Percentiles rank a stretch among this genome's conserved stretches.
These are phyloP conservation scores for Linnemannia elongata DNA, from an alignment of 192 early-diverging fungal species.

Conservation along the genomic window DNA sequence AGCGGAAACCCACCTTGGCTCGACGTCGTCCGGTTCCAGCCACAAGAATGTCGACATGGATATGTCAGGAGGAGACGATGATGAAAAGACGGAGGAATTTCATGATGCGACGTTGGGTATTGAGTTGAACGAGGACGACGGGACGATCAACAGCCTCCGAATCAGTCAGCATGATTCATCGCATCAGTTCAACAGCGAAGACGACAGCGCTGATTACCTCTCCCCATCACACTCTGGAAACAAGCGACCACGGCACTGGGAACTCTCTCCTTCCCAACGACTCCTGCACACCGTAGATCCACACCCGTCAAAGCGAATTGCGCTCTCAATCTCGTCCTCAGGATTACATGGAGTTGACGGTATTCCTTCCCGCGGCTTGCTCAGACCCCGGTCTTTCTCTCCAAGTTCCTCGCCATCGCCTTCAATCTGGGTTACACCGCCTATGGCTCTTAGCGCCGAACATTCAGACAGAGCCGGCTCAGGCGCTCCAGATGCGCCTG, in stretches of 20 bases:
- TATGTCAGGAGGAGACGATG: neutral
- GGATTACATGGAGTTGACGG: neutral
- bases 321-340: neutral
- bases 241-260: slow-evolving; percentile 21
- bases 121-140: neutral
- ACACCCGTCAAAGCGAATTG: slow-evolving; percentile 16
- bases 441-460: neutral
- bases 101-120: slow-evolving; percentile 21
- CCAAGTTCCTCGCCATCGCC: neutral
- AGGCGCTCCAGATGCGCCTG: too few species aligned
- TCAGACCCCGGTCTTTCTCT: slow-evolving; percentile 25
- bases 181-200: neutral
- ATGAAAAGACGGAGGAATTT: slow-evolving; percentile 22
- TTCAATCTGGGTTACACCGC: neutral
- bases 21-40: neutral
- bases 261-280: neutral
- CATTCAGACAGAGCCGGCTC: neutral
- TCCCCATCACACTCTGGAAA: neutral
- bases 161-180: neutral
- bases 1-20: neutral
- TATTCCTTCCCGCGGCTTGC: neutral
- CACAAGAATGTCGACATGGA: slow-evolving; percentile 9
- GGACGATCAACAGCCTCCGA: neutral
- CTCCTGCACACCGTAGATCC: slow-evolving; percentile 12
- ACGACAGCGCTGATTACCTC: neutral